Evolutionary conservation across 2,329 filamentous ascomycete species (phyloP), one percentile per base, ranked within the genome.

Genomic region (Colletotrichum sp.): DNA sequence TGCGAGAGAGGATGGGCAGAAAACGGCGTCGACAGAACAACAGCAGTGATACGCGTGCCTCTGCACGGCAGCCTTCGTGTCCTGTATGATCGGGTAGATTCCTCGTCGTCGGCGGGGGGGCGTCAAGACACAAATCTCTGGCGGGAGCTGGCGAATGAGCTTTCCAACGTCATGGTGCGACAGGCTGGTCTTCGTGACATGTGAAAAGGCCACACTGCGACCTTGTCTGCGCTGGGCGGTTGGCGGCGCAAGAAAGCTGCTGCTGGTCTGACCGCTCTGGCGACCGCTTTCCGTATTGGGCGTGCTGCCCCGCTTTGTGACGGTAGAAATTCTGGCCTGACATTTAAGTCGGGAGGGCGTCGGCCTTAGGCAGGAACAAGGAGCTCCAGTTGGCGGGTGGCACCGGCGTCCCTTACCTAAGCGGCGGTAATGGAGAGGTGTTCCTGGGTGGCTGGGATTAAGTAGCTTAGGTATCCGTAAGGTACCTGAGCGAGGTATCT

Each of bases 111-210:
- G 58, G 43, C 30, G 55, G 55, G 70, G 73, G 60, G 62, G 61
- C 43, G 32, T 66, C 73, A 26, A 75, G 69, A 75, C 69, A 75
- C 56, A 73, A 68, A 60, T 64, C 34, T 68, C 58, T 64, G 18
- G 67, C 62, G 58, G 55, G 62, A 72, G 62, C 62, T 75, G 38
- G 56, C 73, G 69, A 73, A 75, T 75, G 73, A 68, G 73, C 69
- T 75, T 72, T 26, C 69, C 62, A 72, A 68, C 73, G 73, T 75
- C 73, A 75, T 72, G 73, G 69, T 67, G 56, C 56, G 68, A 69
- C 61, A 24, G 67, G 21, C 43, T 52, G 43, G 43, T 21, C 56
- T 8, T 15, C 38, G 18, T 75, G 64, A 73, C 73, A 75, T 75
- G 73, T 75, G 73, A 75, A 73, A 48, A 72, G 55, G 28, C 72